These are phyloP conservation scores for Spongospora subterranea DNA, from an alignment of 208 protist species.

Conservation along the genomic window DNA sequence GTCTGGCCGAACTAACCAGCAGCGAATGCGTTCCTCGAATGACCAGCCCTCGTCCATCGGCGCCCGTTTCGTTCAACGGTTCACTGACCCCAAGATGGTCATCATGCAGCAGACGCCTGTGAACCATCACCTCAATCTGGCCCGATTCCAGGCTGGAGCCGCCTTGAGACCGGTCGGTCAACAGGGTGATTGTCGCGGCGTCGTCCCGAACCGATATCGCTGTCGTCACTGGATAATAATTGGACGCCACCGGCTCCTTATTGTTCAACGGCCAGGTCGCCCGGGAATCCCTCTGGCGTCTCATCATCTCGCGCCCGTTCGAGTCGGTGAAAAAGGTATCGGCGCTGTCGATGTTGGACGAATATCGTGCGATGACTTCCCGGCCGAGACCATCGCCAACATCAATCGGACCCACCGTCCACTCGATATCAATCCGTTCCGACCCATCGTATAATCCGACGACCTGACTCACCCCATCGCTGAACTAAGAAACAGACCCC, in stretches of 20 bases:
- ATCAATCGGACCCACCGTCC: slow-evolving; percentile 22
- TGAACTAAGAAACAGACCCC: background rate
- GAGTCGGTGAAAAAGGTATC: slow-evolving; percentile 5
- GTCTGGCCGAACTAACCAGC: background rate
- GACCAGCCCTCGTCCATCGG: slow-evolving; percentile 29
- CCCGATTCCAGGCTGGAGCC: slow-evolving; percentile 35
- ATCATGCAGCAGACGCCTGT: slow-evolving; percentile 16
- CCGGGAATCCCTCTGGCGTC: background rate
- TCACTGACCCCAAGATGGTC: slow-evolving; percentile 51
- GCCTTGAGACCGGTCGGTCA: slow-evolving; percentile 46
- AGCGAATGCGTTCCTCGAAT: slow-evolving; percentile 30
- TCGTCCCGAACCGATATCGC: slow-evolving; percentile 7
- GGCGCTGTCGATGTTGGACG: slow-evolving; percentile 13
- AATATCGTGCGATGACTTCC: slow-evolving; percentile 21
- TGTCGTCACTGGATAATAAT: slow-evolving; percentile 20
- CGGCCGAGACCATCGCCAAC: slow-evolving; percentile 7
- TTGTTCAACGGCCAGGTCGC: background rate
- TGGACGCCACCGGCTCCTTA: slow-evolving; percentile 40
- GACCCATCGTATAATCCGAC: background rate
- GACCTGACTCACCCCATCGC: background rate
- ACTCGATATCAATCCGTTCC: slow-evolving; percentile 17
- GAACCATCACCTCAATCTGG: slow-evolving; percentile 54
- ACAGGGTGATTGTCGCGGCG: background rate
- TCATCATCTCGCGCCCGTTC: slow-evolving; percentile 51
- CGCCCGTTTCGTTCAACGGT: slow-evolving; percentile 14